These are phyloP conservation scores for Penicillium sp. DNA, from an alignment of 2,329 filamentous ascomycete genomes.

Conservation along the genomic window DNA sequence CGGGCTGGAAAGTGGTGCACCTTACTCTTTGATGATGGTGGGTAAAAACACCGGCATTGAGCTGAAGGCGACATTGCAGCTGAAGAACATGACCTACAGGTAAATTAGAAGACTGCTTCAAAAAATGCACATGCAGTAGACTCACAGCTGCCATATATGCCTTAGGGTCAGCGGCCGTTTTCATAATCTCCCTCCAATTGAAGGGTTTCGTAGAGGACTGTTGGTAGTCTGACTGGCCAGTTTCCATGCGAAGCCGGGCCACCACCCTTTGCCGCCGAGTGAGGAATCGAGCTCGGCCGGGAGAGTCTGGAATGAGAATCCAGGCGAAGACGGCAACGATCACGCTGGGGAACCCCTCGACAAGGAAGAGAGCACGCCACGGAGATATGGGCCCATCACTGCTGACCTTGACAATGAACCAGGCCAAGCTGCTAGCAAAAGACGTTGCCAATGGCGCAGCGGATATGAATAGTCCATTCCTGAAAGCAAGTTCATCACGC, in stretches of 20 bases:
- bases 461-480: slow-evolving; percentile 84
- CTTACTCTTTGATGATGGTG: slow-evolving; percentile 67
- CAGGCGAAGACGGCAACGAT: slow-evolving; percentile 73
- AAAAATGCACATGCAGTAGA: too few relatives aligned
- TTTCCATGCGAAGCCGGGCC: slow-evolving; percentile 67
- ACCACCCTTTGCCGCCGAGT: slow-evolving; percentile 66
- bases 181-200: slow-evolving; percentile 58
- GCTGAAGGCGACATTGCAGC: slow-evolving; percentile 83
- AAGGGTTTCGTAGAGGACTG: slow-evolving; percentile 43
- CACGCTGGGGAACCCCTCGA: slow-evolving; percentile 84
- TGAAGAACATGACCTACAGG: slow-evolving; percentile 72
- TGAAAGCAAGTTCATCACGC: slow-evolving; percentile 73
- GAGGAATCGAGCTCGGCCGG: slow-evolving; percentile 65
- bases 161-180: slow-evolving; percentile 65
- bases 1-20: background rate
- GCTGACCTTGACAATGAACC: slow-evolving; percentile 72
- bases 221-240: slow-evolving; percentile 46
- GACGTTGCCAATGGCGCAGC: slow-evolving; percentile 64
- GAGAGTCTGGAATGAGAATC: slow-evolving; percentile 74
- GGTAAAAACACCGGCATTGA: slow-evolving; percentile 87
- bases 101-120: background rate
- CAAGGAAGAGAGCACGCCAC: slow-evolving; percentile 81
- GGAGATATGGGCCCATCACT: slow-evolving; percentile 68
- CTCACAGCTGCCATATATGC: slow-evolving; percentile 69
- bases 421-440: slow-evolving; percentile 75